Evolutionary conservation across 176 grass and related monocot species (phyloP).

Genomic region (Dactylis glomerata): DNA sequence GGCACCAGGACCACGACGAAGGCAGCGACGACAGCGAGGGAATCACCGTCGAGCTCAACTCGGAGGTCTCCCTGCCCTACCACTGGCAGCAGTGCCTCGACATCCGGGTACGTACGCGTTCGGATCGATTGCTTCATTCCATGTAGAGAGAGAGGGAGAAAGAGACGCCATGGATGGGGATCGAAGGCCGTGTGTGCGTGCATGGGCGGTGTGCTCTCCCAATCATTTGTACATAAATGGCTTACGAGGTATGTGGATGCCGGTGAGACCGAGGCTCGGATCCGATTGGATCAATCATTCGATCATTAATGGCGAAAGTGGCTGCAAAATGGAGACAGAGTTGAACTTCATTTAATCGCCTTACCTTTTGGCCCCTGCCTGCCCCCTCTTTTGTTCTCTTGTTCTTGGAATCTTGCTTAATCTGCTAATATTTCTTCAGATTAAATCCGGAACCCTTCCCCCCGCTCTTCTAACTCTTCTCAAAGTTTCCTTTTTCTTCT

Average conservation of each 20-base stretch:
- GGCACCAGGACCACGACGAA: neutral
- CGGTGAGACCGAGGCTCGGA: neutral
- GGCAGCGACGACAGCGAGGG: constrained; percentile 32
- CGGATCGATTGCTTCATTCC: neutral
- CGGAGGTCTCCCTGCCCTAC: constrained; percentile 80
- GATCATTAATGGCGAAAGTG: constrained; percentile 61
- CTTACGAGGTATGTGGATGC: constrained; percentile 35
- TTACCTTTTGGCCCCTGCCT: constrained; percentile 14
- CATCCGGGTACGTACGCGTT: constrained; percentile 60
- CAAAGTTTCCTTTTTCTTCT: neutral
- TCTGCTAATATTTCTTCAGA: neutral
- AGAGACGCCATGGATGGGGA: constrained; percentile 1
- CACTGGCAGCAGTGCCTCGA: constrained; percentile 99
- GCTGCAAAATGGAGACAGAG: constrained; percentile 25
- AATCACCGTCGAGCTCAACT: constrained; percentile 90
- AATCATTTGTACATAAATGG: constrained; percentile 57
- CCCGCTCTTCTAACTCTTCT: neutral
- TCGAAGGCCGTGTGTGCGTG: neutral
- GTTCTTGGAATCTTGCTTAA: constrained; percentile 37
- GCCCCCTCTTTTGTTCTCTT: constrained; percentile 37
- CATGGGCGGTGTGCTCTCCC: neutral
- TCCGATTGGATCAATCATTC: constrained; percentile 61
- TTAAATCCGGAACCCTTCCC: neutral
- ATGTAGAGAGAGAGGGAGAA: neutral
- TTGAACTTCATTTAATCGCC: constrained; percentile 28